phyloP scores from a whole-genome alignment of 768 basidiomycete genomes.

The Boletus vinaceobasis region DNA sequence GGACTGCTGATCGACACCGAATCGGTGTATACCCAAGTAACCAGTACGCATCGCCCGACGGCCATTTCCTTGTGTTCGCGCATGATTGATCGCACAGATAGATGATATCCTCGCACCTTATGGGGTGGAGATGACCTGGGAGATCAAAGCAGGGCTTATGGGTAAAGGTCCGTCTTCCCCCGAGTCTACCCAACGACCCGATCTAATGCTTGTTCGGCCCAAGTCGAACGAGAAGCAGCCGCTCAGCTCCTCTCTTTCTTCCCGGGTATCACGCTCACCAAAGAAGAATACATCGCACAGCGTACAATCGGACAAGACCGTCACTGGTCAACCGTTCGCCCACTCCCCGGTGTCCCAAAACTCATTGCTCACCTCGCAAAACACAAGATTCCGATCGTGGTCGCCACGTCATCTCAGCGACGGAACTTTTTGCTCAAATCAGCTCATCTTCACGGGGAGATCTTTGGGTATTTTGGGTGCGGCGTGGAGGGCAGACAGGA shows the following conservation, averaged over 20 bases:
- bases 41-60: constrained; percentile 47
- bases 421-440: constrained; percentile 70
- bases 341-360: constrained; percentile 69
- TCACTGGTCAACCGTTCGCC: constrained; percentile 65
- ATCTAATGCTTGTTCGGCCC: neutral
- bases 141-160: constrained; percentile 87
- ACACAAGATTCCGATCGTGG: constrained; percentile 70
- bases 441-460: constrained; percentile 47
- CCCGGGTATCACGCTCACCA: constrained; percentile 63
- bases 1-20: constrained; percentile 79
- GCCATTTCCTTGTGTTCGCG: neutral
- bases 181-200: neutral
- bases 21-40: constrained; percentile 70
- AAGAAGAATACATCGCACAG: constrained; percentile 56
- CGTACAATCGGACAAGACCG: constrained; percentile 57
- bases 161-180: constrained; percentile 58
- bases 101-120: constrained; percentile 71
- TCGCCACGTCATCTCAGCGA: constrained; percentile 74
- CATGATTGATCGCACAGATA: constrained; percentile 23
- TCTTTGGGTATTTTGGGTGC: constrained; percentile 44
- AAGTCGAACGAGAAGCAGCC: constrained; percentile 64
- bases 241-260: constrained; percentile 74
- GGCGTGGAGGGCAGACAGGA: constrained; percentile 29
- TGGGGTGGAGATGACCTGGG: constrained; percentile 81
- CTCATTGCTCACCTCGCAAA: constrained; percentile 69